phyloP scores from a whole-genome alignment of 352 stramenopile species.

The Globisporangium heterothallicum region DNA sequence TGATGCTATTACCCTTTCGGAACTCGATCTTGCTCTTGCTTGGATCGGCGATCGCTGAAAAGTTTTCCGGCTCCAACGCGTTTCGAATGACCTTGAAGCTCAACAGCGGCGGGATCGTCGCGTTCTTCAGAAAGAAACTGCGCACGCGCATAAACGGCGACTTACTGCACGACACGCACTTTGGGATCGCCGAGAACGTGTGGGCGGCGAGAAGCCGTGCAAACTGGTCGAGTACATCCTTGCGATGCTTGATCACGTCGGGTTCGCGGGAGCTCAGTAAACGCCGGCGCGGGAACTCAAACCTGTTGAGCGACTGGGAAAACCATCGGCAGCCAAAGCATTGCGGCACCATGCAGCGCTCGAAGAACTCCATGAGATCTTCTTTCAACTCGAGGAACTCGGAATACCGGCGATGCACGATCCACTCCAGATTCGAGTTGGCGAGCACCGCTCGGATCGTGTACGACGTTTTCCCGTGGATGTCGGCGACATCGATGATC shows the following conservation, averaged over 20 bases:
- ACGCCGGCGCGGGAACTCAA: constrained; percentile 59
- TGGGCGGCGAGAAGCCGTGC: constrained; percentile 48
- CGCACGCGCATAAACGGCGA: constrained; percentile 48
- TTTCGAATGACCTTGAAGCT: constrained; percentile 25
- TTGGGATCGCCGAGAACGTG: constrained; percentile 73
- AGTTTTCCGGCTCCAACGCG: constrained; percentile 32
- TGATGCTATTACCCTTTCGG: constrained; percentile 45
- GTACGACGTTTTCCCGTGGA: constrained; percentile 33
- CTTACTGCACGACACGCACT: constrained; percentile 58
- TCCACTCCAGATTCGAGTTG: constrained; percentile 45
- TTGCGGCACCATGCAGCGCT: constrained; percentile 29
- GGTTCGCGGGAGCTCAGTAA: constrained; percentile 38
- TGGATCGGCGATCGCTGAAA: constrained; percentile 58
- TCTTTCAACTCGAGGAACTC: constrained; percentile 61
- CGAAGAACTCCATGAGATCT: constrained; percentile 48
- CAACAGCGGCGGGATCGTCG: constrained; percentile 17
- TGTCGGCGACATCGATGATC: constrained; percentile 18
- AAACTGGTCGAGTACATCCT: constrained; percentile 47
- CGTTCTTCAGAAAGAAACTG: constrained; percentile 56
- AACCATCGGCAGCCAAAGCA: constrained; percentile 81
- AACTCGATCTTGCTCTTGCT: constrained; percentile 81
- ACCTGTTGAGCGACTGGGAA: constrained; percentile 46
- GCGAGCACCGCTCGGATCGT: constrained; percentile 35
- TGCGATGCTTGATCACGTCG: constrained; percentile 45
- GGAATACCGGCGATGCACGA: constrained; percentile 59